These are phyloP conservation scores for Centrapalus pauciflorus DNA, from an alignment of 129 eudicot species.

Conservation along the genomic window DNA sequence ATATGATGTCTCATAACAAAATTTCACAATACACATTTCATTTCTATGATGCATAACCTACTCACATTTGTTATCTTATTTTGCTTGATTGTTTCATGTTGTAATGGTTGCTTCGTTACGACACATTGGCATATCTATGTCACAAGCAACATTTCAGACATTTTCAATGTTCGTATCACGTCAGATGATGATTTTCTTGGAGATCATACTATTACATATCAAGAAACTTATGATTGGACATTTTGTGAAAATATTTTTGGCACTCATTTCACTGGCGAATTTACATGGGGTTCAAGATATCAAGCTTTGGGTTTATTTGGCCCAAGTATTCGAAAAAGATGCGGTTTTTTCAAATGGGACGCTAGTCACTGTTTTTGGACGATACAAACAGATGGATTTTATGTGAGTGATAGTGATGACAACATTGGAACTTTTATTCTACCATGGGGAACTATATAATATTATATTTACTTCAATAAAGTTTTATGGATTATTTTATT, in stretches of 20 bases:
- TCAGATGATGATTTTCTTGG: slow-evolving; percentile 26
- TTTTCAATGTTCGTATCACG: slow-evolving; percentile 3
- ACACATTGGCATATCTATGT: slow-evolving; percentile 5
- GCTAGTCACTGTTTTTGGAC: slow-evolving; percentile 8
- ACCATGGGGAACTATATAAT: too few relatives aligned
- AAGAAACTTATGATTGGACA: background rate
- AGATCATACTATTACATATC: background rate
- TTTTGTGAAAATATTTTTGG: slow-evolving; percentile 10
- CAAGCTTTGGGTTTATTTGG: slow-evolving; percentile 1
- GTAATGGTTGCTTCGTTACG: background rate
- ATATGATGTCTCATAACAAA: too few relatives aligned
- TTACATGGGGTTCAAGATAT: slow-evolving; percentile 17
- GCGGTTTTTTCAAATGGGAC: background rate
- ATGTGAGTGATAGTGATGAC: too few relatives aligned
- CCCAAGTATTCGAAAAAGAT: background rate
- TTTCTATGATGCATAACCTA: background rate
- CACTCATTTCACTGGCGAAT: slow-evolving; percentile 13
- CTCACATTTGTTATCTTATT: background rate
- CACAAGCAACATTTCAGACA: background rate
- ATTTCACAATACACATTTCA: too few relatives aligned
- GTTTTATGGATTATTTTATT: too few relatives aligned
- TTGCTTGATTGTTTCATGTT: background rate
- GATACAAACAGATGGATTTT: background rate
- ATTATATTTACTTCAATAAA: too few relatives aligned
- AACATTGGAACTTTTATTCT: too few relatives aligned